Conservation (phyloP, 1,284 basidiomycete species). For the Sporisorium exsertum region DNA sequence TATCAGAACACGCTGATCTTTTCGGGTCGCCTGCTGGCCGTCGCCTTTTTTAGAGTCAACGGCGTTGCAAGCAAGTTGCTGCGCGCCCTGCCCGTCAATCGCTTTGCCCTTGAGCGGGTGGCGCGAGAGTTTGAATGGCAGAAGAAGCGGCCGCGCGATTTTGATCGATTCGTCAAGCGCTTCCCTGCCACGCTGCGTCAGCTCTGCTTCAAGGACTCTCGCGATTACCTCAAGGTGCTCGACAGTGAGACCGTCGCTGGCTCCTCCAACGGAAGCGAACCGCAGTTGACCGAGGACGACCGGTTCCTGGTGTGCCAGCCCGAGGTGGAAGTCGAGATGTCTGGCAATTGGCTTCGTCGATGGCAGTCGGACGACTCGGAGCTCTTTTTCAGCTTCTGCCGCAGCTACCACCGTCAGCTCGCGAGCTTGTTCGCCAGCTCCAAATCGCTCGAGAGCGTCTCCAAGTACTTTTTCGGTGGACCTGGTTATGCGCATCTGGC, state of each 20-base stretch:
- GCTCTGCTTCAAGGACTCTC: conserved; percentile 62
- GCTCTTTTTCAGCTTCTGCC: conserved; percentile 66
- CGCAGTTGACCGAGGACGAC: conserved; percentile 45
- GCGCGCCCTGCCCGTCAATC: conserved; percentile 62
- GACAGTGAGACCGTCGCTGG: conserved; percentile 44
- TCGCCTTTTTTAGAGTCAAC: conserved; percentile 62
- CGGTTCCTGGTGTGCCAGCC: conserved; percentile 60
- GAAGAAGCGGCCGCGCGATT: conserved; percentile 41
- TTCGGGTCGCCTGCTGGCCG: conserved; percentile 60
- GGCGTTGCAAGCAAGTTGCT: conserved; percentile 65
- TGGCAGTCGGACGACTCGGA: conserved; percentile 68
- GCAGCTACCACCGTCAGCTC: conserved; percentile 64
- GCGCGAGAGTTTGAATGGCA: conserved; percentile 61
- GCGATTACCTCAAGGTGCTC: conserved; percentile 61
- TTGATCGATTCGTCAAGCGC: conserved; percentile 40
- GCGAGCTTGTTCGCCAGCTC: conserved; percentile 53
- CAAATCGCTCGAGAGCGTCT: conserved; percentile 40
- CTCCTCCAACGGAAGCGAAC: conserved; percentile 16
- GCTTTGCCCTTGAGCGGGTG: conserved; percentile 62
- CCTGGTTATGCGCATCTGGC: conserved; percentile 65
- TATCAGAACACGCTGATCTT: conserved; percentile 67
- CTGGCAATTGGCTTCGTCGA: conserved; percentile 65
- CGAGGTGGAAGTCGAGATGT: conserved; percentile 66
- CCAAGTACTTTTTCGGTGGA: conserved; percentile 62
- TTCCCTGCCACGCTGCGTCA: conserved; percentile 56